Evolutionary conservation across 2,329 filamentous ascomycete genomes (phyloP), one percentile per base, ranked within the genome.

Genomic region (Fusarium begoniae): DNA sequence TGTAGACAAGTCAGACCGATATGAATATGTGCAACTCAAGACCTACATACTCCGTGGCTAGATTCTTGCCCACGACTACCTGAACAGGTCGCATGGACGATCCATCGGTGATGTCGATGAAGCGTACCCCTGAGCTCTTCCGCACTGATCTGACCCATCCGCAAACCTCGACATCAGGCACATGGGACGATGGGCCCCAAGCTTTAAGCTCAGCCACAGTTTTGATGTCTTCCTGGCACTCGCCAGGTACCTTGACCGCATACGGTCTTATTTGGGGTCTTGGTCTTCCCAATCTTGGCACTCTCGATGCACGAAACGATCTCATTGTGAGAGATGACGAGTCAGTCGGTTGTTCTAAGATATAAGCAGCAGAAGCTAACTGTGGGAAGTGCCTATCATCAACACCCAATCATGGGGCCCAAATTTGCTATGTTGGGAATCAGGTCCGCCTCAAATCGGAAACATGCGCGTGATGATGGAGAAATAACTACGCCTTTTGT

Each of bases 71-170:
- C 75, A 98, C 85, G 53, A 98, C 90, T 51, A 92, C 94, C 84
- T 99, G 96, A 63, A 98, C 82, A 35, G 94, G 87, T 70, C 91
- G 87, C 75, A 94, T 86, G 47, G 93, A 94, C 18, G 95, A 97
- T 50, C 96, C 96, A 85, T 99, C 96, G 17, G 92, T 92, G 59
- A 98, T 87, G 68, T 94, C 90, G 59, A 95, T 92, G 84, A 99
- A 98, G 10, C 93, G 91, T 68, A 93, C 87, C 28, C 89, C 89
- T 81, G 98, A 97, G 86, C 97, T 95, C 81, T 94, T 93, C 71
- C 96, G 90, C 69, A 98, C 91, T 8, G 94, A 96, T 72, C 94
- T 90, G 63, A 98, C 88, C 84, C 93, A 96, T 70, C 95, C 96
- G 80, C 93, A 89, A 76, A 98, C 85, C 65, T 87, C 87, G 54